A percentile compares a stretch with the other conserved stretches of the same genome.
Conservation (phyloP, 441 rosid genomes). For the Jatropha podagrica region DNA sequence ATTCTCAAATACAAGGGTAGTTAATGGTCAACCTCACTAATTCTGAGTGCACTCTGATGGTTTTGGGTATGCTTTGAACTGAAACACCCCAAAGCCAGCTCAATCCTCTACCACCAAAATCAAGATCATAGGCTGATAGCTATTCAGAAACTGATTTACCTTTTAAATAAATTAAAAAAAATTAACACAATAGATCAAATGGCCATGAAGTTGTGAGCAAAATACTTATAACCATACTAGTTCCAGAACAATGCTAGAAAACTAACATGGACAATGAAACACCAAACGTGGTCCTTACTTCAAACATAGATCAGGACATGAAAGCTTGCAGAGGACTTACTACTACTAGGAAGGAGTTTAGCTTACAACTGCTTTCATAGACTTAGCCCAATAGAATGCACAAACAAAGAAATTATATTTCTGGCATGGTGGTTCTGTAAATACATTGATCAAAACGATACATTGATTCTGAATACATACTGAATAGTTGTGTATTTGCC, state of each 20-base stretch:
- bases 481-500: constrained; percentile 68
- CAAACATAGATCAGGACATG: neutral
- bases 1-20: neutral
- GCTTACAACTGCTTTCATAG: constrained; percentile 9
- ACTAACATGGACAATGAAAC: neutral
- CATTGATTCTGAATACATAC: constrained; percentile 38
- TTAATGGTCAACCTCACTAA: neutral
- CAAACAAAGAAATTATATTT: neutral
- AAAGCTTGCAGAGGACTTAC: constrained; percentile 1
- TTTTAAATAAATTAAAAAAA: neutral
- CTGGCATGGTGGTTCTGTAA: neutral
- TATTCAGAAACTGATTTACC: neutral
- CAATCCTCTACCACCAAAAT: neutral
- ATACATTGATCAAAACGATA: constrained; percentile 1
- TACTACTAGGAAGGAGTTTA: neutral
- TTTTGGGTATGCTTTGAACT: neutral
- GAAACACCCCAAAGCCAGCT: neutral
- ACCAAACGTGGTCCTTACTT: neutral
- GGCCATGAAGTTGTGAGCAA: neutral
- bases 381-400: neutral
- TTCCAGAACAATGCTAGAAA: neutral
- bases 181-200: neutral
- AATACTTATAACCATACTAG: neutral
- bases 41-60: neutral
- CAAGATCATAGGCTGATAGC: neutral